phyloP scores from a whole-genome alignment of 129 eudicot genomes.

The Centella asiatica region DNA sequence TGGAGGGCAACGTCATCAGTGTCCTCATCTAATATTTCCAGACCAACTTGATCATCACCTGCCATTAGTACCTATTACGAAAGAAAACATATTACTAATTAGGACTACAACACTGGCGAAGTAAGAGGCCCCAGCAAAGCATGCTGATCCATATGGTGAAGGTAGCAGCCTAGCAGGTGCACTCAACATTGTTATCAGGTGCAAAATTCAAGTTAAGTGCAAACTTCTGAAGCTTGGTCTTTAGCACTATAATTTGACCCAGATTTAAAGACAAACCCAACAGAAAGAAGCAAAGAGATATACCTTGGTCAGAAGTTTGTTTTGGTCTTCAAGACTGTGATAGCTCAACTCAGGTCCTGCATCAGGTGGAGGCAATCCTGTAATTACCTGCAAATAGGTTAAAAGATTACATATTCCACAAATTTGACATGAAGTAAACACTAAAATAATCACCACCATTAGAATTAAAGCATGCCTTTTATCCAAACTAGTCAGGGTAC shows the following conservation, averaged over 20 bases:
- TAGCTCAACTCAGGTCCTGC: conserved; percentile 10
- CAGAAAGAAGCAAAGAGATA: background rate
- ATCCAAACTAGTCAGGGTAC: no score
- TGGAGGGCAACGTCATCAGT: conserved; percentile 7
- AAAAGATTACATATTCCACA: background rate
- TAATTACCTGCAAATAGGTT: conserved; percentile 5
- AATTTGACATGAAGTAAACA: background rate
- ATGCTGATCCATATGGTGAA: no score
- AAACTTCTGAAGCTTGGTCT: no score
- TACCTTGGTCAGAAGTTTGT: conserved; percentile 11
- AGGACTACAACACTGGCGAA: background rate
- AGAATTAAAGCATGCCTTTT: no score
- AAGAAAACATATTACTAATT: background rate
- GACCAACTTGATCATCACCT: conserved; percentile 13
- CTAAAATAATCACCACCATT: no score
- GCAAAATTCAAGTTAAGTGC: background rate
- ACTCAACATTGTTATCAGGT: no score
- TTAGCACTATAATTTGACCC: background rate
- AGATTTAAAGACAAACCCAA: background rate
- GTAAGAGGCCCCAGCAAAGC: background rate
- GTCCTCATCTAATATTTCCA: conserved; percentile 9
- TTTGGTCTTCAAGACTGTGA: conserved; percentile 6
- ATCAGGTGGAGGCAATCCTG: conserved; percentile 11
- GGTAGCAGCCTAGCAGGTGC: no score
- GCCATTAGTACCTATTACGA: conserved; percentile 5